These are phyloP conservation scores for Cercospora berteroae DNA, from an alignment of 2,329 filamentous ascomycete species.

Conservation along the genomic window DNA sequence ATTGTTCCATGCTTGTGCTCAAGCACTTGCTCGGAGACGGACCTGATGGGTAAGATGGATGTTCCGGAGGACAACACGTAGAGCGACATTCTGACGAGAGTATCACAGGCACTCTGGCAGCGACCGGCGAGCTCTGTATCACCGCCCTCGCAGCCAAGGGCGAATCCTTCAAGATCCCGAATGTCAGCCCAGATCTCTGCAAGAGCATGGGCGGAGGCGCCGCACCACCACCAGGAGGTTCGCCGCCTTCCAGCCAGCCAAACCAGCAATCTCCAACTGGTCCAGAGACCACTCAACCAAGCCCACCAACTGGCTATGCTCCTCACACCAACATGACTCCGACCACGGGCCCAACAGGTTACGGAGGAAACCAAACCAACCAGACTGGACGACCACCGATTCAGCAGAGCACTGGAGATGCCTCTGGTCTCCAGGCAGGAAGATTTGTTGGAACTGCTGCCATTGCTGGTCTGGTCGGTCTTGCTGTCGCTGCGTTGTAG, in stretches of 20 bases:
- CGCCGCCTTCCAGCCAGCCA: neutral
- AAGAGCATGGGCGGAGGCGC: slow-evolving; percentile 6
- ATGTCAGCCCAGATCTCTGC: slow-evolving; percentile 21
- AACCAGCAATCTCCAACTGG: neutral
- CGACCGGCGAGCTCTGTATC: slow-evolving; percentile 28
- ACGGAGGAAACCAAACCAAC: neutral
- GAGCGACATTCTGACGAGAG: neutral
- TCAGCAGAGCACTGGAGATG: slow-evolving; percentile 7
- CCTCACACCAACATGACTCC: slow-evolving; percentile 6
- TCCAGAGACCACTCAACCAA: neutral
- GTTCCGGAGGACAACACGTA: neutral
- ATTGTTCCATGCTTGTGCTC: slow-evolving; percentile 44
- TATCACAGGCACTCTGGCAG: neutral
- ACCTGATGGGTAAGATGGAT: slow-evolving; percentile 41
- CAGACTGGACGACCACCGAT: neutral
- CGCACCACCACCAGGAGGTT: neutral
- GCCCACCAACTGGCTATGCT: slow-evolving; percentile 7
- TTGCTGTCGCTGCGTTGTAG: slow-evolving; percentile 3
- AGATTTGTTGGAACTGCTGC: slow-evolving; percentile 3
- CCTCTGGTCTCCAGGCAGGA: neutral
- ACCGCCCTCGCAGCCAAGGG: slow-evolving; percentile 24
- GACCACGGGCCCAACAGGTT: neutral
- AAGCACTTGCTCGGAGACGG: slow-evolving; percentile 38
- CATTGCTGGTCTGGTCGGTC: neutral
- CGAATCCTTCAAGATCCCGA: slow-evolving; percentile 19